Evolutionary conservation across 352 stramenopile species (phyloP), one percentile per base, ranked within the genome.

Genomic region (Plasmopara halstedii): DNA sequence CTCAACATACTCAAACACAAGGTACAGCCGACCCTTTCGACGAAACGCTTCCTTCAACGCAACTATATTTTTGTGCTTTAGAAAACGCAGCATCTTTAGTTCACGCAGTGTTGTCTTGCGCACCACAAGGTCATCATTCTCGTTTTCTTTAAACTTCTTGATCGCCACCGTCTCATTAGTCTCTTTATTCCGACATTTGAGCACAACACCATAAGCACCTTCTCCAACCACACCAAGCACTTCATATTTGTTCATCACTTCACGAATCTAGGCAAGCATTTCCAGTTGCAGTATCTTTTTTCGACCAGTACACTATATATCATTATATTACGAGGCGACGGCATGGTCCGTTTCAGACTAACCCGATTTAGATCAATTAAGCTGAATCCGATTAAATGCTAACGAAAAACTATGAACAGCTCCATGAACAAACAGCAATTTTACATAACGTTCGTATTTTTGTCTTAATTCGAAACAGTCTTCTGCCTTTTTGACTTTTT

Each of bases 51-150:
- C 95, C 51, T 97, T 97, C 20, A 99, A 75, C 15, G 71, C 77
- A 23, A 99, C 96, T 46, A 99, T 97, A 67, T 99, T 99, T 8
- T 89, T 84, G 79, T 99, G 97, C 11, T 96, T 92, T 22, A 99
- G 82, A 61, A 97, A 84, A 36, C 90, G 83, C 84, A 99, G 97
- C 67, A 99, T 98, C 58, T 98, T 95, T 29, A 99, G 80, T 70
- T 99, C 97, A 29, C 90, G 84, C 36, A 97, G 56, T 35, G 87
- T 96, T 37, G 88, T 97, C 63, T 97, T 97, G 44, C 84, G 77
- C 20, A 97, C 88, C 59, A 95, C 87, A 11, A 90, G 83, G 38
- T 96, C 85, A 43, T 92, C 80, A 2, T 90, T 79, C 42, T 96
- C 85, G 34, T 73, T 88, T 56, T 97, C 89, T 52, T 97, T 96